Percentiles rank a stretch among this genome's conserved stretches.
phyloP scores from a whole-genome alignment of 2,329 filamentous ascomycete genomes.

The Sarocladium kiliense region DNA sequence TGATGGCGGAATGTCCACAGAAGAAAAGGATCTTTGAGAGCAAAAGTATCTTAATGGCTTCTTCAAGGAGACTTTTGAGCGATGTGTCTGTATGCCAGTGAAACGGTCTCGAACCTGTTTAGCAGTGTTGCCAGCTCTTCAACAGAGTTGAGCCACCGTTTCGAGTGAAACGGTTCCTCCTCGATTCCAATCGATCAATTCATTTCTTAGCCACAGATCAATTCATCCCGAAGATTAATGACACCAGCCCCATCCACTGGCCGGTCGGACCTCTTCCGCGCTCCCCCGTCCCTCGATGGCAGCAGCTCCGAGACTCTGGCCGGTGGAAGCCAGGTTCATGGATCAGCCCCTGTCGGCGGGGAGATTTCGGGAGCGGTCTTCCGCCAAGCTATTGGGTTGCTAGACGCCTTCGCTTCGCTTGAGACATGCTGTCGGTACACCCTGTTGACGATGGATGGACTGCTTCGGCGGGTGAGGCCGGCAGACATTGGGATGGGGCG shows the following conservation, averaged over 20 bases:
- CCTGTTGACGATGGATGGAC: no score
- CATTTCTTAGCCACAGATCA: neutral
- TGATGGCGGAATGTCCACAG: no score
- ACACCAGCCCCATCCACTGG: neutral
- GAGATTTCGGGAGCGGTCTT: neutral
- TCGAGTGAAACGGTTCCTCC: neutral
- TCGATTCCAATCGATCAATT: neutral
- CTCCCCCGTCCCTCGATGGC: neutral
- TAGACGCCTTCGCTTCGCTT: no score
- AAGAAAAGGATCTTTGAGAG: no score
- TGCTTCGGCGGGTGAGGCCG: neutral
- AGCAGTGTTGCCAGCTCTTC: no score
- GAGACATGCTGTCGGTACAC: no score
- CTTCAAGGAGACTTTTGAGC: no score
- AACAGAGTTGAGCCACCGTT: neutral
- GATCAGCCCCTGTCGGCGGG: neutral
- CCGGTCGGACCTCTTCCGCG: slow-evolving; percentile 1
- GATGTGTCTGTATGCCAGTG: no score
- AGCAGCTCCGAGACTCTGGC: slow-evolving; percentile 5
- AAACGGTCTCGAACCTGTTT: no score
- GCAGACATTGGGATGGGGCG: neutral
- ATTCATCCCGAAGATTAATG: neutral
- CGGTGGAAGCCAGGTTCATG: neutral
- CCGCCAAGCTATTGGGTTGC: neutral
- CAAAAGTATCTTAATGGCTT: no score